These are phyloP conservation scores for Priceomyces fermenticarens DNA, from an alignment of 805 yeast genomes.

Conservation along the genomic window DNA sequence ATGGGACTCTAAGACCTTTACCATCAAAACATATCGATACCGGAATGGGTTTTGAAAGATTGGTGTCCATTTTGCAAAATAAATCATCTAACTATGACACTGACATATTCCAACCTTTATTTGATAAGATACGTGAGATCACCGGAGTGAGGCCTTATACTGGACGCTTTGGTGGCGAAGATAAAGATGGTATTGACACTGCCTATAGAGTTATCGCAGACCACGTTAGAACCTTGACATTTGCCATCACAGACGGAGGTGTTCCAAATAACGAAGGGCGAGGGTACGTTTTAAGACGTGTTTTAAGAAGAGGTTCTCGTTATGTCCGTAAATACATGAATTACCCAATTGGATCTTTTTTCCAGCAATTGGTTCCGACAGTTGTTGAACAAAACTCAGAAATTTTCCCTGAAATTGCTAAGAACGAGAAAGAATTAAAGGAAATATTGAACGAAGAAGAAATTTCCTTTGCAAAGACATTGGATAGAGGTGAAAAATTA, in stretches of 20 bases:
- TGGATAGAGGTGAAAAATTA: slow-evolving; percentile 96
- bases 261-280: slow-evolving; percentile 99
- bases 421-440: slow-evolving; percentile 68
- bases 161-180: slow-evolving; percentile 93
- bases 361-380: slow-evolving; percentile 89
- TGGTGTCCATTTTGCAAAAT: slow-evolving; percentile 90
- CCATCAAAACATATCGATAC: slow-evolving; percentile 98
- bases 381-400: slow-evolving; percentile 83
- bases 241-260: slow-evolving; percentile 98
- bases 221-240: slow-evolving; percentile 94
- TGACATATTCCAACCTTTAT: slow-evolving; percentile 90
- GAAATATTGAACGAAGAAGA: slow-evolving; percentile 97
- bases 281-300: slow-evolving; percentile 96
- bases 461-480: slow-evolving; percentile 87
- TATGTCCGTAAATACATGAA: slow-evolving; percentile 94
- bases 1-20: slow-evolving; percentile 70
- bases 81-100: slow-evolving; percentile 94
- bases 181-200: slow-evolving; percentile 91
- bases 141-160: slow-evolving; percentile 89
- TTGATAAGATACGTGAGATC: slow-evolving; percentile 81
- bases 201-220: slow-evolving; percentile 98
- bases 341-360: slow-evolving; percentile 92
- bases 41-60: slow-evolving; percentile 98
- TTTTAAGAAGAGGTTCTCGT: slow-evolving; percentile 96
- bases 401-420: slow-evolving; percentile 87